Conservation (phyloP, 441 rosid genomes). For the Erysimum cheiri region DNA sequence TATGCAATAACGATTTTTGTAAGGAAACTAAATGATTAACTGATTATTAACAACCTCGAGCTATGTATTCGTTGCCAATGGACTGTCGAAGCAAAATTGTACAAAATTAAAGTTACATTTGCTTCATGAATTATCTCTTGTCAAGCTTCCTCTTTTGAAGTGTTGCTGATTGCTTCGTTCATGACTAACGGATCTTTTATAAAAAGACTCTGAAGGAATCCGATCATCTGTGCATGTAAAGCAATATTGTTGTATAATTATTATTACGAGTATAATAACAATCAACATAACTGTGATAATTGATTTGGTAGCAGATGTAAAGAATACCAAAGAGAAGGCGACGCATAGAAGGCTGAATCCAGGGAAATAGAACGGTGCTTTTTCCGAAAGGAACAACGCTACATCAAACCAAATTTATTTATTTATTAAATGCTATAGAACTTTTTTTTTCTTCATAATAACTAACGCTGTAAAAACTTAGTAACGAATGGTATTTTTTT, state of each 20-base stretch:
- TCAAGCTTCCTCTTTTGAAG: constrained; percentile 9
- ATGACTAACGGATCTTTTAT: constrained; percentile 42
- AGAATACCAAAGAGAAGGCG: constrained; percentile 61
- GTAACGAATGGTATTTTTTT: no score
- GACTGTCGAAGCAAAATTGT: background rate
- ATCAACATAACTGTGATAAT: background rate
- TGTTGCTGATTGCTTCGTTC: constrained; percentile 4
- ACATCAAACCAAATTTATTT: background rate
- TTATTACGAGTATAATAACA: background rate
- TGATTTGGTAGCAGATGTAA: background rate
- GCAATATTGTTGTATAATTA: background rate
- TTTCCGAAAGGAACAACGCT: constrained; percentile 79
- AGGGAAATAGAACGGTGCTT: constrained; percentile 80
- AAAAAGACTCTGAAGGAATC: constrained; percentile 62
- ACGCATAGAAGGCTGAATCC: constrained; percentile 80
- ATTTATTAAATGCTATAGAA: background rate
- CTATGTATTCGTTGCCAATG: no score
- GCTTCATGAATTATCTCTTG: background rate
- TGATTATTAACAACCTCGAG: no score
- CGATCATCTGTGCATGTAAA: constrained; percentile 57
- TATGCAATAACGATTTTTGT: no score
- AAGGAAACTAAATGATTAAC: no score
- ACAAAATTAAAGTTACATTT: background rate
- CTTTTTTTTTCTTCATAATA: background rate
- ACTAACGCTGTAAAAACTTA: background rate